Conservation (phyloP, 2,329 filamentous ascomycete species). For the Pseudogymnoascus sp. region DNA sequence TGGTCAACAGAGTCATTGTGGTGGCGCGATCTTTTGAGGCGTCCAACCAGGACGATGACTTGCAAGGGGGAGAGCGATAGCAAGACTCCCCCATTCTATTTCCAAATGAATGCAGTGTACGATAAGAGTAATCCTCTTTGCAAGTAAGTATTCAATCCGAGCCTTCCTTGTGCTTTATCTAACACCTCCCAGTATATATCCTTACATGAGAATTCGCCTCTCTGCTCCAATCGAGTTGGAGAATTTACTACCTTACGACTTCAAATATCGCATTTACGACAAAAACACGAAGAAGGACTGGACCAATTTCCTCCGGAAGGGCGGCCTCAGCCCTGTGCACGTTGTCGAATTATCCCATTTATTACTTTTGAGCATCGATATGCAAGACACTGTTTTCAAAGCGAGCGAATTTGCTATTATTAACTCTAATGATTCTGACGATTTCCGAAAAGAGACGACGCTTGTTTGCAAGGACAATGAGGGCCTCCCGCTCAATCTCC, state of each 20-base stretch:
- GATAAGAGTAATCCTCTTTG: slow-evolving; percentile 79
- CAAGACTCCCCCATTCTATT: slow-evolving; percentile 77
- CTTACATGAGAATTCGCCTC: slow-evolving; percentile 88
- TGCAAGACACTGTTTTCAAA: slow-evolving; percentile 94
- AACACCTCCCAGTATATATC: slow-evolving; percentile 60
- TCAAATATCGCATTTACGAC: slow-evolving; percentile 98
- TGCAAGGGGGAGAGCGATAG: slow-evolving; percentile 83
- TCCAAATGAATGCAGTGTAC: slow-evolving; percentile 84
- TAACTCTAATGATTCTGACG: slow-evolving; percentile 79
- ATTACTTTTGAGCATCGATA: slow-evolving; percentile 83
- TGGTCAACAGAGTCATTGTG: slow-evolving; percentile 88
- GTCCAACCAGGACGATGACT: slow-evolving; percentile 77
- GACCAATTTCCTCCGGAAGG: slow-evolving; percentile 96
- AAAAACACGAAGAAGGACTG: slow-evolving; percentile 98
- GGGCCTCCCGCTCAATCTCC: slow-evolving; percentile 71
- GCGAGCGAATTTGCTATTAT: slow-evolving; percentile 96
- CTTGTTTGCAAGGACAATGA: slow-evolving; percentile 80
- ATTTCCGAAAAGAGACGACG: slow-evolving; percentile 77
- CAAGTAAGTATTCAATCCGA: slow-evolving; percentile 42
- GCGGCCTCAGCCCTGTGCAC: slow-evolving; percentile 93
- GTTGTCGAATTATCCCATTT: slow-evolving; percentile 94
- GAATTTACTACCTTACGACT: slow-evolving; percentile 92
- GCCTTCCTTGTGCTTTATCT: slow-evolving; percentile 20
- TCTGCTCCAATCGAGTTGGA: slow-evolving; percentile 91
- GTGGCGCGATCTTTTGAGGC: slow-evolving; percentile 85